Conservation (phyloP, 768 basidiomycete species). For the Tulasnella calospora region DNA sequence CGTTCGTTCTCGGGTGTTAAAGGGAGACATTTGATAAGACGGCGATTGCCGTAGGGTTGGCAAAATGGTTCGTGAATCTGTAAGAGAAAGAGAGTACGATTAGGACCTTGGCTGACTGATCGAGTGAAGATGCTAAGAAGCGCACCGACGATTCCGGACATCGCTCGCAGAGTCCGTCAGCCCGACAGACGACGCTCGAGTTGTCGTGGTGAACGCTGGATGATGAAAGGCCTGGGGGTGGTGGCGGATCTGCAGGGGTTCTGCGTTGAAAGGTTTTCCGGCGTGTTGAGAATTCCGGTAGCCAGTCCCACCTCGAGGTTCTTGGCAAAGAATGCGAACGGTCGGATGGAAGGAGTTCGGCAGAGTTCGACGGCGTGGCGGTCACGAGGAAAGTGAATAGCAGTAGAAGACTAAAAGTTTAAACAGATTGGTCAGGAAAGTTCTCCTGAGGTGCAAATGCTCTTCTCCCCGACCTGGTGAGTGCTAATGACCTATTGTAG, state of each 20-base stretch:
- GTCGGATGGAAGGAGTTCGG: not conserved
- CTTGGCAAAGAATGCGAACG: not conserved
- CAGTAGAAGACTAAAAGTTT: not conserved
- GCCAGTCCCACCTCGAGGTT: not conserved
- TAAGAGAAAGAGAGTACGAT: not conserved
- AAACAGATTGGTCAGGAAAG: not conserved
- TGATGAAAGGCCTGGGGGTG: not conserved
- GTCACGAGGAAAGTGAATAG: not conserved
- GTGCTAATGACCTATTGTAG: not conserved
- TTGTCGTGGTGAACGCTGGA: not conserved
- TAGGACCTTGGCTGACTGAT: conserved; percentile 23
- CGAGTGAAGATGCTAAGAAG: conserved; percentile 28
- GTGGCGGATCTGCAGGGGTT: not conserved
- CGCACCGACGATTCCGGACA: conserved; percentile 43
- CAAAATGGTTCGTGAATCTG: conserved; percentile 86
- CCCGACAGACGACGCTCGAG: conserved; percentile 34
- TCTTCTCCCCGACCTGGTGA: not conserved
- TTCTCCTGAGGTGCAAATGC: not conserved
- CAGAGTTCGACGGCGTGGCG: not conserved
- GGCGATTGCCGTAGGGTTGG: conserved; percentile 91
- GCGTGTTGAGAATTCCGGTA: not conserved
- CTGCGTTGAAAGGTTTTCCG: not conserved
- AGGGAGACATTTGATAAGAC: conserved; percentile 72
- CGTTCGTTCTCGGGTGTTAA: conserved; percentile 29
- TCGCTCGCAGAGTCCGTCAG: conserved; percentile 44